phyloP scores from a whole-genome alignment of 1,284 basidiomycete species.

The Heterobasidion annosum region DNA sequence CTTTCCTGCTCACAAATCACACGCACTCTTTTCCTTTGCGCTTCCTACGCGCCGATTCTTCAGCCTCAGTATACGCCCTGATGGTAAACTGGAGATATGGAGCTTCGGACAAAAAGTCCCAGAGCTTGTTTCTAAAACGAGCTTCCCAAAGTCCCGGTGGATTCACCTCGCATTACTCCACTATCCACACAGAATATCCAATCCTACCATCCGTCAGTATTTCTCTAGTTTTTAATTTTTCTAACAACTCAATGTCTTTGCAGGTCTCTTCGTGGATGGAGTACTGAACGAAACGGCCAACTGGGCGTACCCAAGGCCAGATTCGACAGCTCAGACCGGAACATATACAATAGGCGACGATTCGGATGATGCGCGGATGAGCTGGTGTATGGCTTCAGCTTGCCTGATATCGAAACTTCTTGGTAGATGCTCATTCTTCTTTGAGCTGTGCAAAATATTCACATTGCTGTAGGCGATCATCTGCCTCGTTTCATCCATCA shows the following conservation, averaged over 20 bases:
- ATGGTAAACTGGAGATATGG: constrained; percentile 46
- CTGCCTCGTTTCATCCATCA: constrained; percentile 64
- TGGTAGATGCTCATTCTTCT: constrained; percentile 24
- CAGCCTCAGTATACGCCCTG: constrained; percentile 37
- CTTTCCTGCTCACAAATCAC: constrained; percentile 32
- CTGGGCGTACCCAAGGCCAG: constrained; percentile 51
- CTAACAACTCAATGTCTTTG: not conserved
- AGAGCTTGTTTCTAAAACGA: constrained; percentile 33
- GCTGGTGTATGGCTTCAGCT: constrained; percentile 65
- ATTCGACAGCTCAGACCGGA: constrained; percentile 24
- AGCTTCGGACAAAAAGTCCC: constrained; percentile 32
- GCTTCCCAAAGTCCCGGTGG: constrained; percentile 50
- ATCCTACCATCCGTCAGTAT: constrained; percentile 52
- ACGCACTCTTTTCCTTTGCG: constrained; percentile 37
- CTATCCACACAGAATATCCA: constrained; percentile 44
- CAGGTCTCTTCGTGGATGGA: constrained; percentile 70
- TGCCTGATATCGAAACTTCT: constrained; percentile 54
- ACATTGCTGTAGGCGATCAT: constrained; percentile 40
- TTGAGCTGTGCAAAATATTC: not conserved
- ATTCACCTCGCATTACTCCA: constrained; percentile 59
- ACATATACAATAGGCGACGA: constrained; percentile 48
- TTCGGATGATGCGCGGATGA: constrained; percentile 30
- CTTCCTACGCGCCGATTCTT: constrained; percentile 27
- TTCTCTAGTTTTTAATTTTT: constrained; percentile 1
- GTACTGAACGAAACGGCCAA: constrained; percentile 50